Base-by-base conservation (phyloP, 495 filamentous ascomycete species). In the Choiromyces venosus region DNA sequence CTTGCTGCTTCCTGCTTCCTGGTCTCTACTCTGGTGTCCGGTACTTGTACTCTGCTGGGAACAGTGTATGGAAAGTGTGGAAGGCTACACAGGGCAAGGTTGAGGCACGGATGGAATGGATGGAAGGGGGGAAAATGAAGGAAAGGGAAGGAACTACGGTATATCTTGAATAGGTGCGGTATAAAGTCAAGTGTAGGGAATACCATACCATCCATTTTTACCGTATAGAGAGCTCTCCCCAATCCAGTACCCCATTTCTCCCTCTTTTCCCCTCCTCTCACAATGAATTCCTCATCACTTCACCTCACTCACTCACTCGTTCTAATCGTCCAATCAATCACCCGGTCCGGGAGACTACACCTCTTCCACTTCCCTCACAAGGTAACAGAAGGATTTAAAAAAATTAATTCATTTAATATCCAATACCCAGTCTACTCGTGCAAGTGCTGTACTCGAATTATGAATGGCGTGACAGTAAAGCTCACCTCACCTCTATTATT, bases 11-110 rank as follows among this genome's bases (percentile, higher is more conserved):
- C 46, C 46, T 56, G 8, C n/a, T 56, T 40, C 39, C 14, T 12
- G 4, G 8, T 40, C 39, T 40, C 39, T 40, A 25, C 46, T 25
- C n/a, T 56, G 2, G 18, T 56, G n/a, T n/a, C n/a, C n/a, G n/a
- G n/a, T n/a, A n/a, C n/a, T n/a, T n/a, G 46, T n/a, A 29, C n/a
- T 25, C 14, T 56, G 46, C 46, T 56, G 46, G 46, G 46, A 29
- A 56, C 1, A 56, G 71, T 68, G 66, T 65, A 40, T 73, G 71
- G 74, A 56, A 29, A 29, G 46, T 56, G 69, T 68, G 74, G 69
- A 65, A 70, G 69, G 65, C 76, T 69, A 76, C 73, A 77, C 76
- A 72, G 74, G 75, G 75, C 46, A 56, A 56, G 46, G 46, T 25
- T 56, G 46, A 10, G 46, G 46, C n/a, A n/a, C 7, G 74, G 71